Percentiles rank a stretch among this genome's conserved stretches.
phyloP scores from a whole-genome alignment of 306 rosid species.

The Quercus dentata region DNA sequence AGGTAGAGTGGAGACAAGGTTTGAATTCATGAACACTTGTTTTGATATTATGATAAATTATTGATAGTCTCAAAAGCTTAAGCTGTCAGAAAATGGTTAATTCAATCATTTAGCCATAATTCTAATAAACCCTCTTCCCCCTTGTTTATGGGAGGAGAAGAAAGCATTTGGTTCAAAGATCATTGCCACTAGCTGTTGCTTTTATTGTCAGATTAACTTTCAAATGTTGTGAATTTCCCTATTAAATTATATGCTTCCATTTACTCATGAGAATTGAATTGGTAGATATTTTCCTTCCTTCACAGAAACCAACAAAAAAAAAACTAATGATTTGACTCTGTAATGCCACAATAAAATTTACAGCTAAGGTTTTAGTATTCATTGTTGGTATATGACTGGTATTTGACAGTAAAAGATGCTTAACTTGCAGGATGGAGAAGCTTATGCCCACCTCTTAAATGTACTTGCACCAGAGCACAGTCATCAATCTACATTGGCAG shows the following conservation, averaged over 20 bases:
- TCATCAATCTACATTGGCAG: conserved; percentile 65
- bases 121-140: too few relatives aligned
- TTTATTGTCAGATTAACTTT: neutral
- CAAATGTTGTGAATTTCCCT: neutral
- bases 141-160: neutral
- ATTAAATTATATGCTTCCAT: neutral
- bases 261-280: neutral
- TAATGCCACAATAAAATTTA: neutral
- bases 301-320: neutral
- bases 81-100: too few relatives aligned
- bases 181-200: neutral
- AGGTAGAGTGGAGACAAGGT: too few relatives aligned
- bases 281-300: neutral
- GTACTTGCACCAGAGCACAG: conserved; percentile 93
- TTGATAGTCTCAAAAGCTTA: too few relatives aligned
- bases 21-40: too few relatives aligned
- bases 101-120: too few relatives aligned
- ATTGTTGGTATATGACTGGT: neutral
- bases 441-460: conserved; percentile 87
- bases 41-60: too few relatives aligned
- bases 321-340: neutral
- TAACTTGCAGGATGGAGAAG: conserved; percentile 80
- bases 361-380: neutral
- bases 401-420: conserved; percentile 17
- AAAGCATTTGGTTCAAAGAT: neutral